phyloP scores from a whole-genome alignment of 1,284 basidiomycete species.

The Ceratobasidium sp. region DNA sequence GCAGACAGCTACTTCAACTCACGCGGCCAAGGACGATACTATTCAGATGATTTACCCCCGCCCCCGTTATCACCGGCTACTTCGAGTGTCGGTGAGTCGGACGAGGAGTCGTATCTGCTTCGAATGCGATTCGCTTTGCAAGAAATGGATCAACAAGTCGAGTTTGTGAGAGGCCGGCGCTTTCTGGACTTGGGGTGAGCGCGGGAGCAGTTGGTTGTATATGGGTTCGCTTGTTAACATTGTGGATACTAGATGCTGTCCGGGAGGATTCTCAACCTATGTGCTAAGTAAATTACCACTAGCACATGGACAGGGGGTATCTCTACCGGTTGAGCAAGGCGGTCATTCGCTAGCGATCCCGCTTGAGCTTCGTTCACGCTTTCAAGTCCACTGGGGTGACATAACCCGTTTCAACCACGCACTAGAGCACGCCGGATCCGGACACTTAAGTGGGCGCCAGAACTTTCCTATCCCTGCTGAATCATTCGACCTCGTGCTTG shows the following conservation, averaged over 20 bases:
- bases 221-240: neutral
- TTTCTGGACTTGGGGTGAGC: slow-evolving; percentile 46
- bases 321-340: slow-evolving; percentile 40
- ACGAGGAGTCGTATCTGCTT: slow-evolving; percentile 40
- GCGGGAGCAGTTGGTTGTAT: neutral
- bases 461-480: slow-evolving; percentile 41
- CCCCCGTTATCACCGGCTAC: neutral
- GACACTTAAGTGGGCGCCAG: neutral
- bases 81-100: slow-evolving; percentile 19
- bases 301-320: slow-evolving; percentile 26
- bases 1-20: slow-evolving; percentile 31
- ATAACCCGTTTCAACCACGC: slow-evolving; percentile 44
- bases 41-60: neutral
- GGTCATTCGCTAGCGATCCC: slow-evolving; percentile 39
- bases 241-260: slow-evolving; percentile 37
- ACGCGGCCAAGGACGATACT: slow-evolving; percentile 12
- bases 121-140: slow-evolving; percentile 38
- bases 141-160: slow-evolving; percentile 28
- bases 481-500: slow-evolving; percentile 56
- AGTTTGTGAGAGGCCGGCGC: slow-evolving; percentile 22
- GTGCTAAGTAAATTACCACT: slow-evolving; percentile 28
- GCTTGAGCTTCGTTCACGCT: slow-evolving; percentile 5
- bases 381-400: slow-evolving; percentile 39
- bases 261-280: slow-evolving; percentile 45
- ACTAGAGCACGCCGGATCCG: slow-evolving; percentile 29